Evolutionary conservation across 495 filamentous ascomycete species (phyloP), one percentile per base, ranked within the genome.

Genomic region (Darksidea phi): DNA sequence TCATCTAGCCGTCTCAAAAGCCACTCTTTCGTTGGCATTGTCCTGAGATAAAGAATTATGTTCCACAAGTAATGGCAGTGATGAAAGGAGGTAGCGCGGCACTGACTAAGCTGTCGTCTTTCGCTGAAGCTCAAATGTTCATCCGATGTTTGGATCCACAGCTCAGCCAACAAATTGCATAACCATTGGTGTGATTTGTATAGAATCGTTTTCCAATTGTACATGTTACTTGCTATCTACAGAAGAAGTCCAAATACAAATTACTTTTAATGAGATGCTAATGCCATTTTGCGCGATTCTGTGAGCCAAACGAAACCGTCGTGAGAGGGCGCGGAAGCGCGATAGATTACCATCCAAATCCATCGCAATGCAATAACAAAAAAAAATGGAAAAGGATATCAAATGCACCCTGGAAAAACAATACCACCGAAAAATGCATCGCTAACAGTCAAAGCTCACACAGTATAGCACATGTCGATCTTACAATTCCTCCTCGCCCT

Each of bases 361-460:
- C 41, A 43, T 43, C 15, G 5, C 13, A 43, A 43, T 43, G 41
- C 41, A 43, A 43, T 15, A n/a, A 17, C 4, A 37, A 53, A 17
- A 53, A 2, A n/a, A 6, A 36, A 36, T n/a, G 5, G 18, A 37
- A 11, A 53, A 18, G 49, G 26, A 53, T 36, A 17, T 36, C 28
- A 24, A 20, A 49, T 28, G 32, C 48, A 23, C 20, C 48, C 48
- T 28, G 20, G 1, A 53, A 36, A 1, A 53, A 11, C 3, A 17
- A 53, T 48, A 18, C 25, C n/a, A 15, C 13, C 13, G 2, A 50
- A 28, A 36, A 53, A 53, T 53, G 49, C 49, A 53, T 53, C 49
- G 28, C 49, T 53, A 53, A 53, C 8, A n/a, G 32, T 53, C 5
- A 53, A 38, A 38, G 17, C 28, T 32, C 28, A 38, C 12, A 12